Conservation (phyloP, 805 yeast species). For the Pichia kluyveri region DNA sequence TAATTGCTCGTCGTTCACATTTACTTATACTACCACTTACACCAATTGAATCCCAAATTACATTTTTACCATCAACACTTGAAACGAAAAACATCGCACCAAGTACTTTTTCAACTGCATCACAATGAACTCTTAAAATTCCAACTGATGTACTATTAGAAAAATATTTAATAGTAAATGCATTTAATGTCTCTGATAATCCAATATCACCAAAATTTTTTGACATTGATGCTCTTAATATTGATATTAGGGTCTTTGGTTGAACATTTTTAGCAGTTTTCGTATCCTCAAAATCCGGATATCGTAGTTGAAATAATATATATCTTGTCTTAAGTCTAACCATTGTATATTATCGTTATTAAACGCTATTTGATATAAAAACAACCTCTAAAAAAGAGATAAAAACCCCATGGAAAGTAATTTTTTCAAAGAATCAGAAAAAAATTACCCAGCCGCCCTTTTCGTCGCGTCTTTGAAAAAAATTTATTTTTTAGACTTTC, state of each 20-base stretch:
- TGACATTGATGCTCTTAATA: conserved; percentile 48
- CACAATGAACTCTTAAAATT: conserved; percentile 67
- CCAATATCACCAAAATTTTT: conserved; percentile 76
- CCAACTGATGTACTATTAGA: conserved; percentile 78
- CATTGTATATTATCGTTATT: conserved; percentile 36
- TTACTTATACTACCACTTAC: conserved; percentile 85
- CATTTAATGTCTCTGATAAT: conserved; percentile 38
- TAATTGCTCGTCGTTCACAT: conserved; percentile 63
- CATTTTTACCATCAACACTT: conserved; percentile 37
- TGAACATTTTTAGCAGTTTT: conserved; percentile 38
- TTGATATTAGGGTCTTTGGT: conserved; percentile 39
- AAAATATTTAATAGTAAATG: conserved; percentile 54
- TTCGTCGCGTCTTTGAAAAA: no score
- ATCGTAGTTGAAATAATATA: conserved; percentile 67
- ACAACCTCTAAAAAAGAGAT: no score
- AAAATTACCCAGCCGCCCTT: no score
- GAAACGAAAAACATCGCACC: conserved; percentile 57
- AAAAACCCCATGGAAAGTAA: no score
- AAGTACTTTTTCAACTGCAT: conserved; percentile 49
- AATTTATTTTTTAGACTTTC: no score
- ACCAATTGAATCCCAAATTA: conserved; percentile 53
- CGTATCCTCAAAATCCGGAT: conserved; percentile 36
- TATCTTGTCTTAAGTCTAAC: conserved; percentile 85
- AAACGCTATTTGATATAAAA: no score
- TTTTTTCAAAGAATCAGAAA: no score